Evolutionary conservation across 768 basidiomycete species (phyloP).

Genomic region (Tephrocybe rancida): DNA sequence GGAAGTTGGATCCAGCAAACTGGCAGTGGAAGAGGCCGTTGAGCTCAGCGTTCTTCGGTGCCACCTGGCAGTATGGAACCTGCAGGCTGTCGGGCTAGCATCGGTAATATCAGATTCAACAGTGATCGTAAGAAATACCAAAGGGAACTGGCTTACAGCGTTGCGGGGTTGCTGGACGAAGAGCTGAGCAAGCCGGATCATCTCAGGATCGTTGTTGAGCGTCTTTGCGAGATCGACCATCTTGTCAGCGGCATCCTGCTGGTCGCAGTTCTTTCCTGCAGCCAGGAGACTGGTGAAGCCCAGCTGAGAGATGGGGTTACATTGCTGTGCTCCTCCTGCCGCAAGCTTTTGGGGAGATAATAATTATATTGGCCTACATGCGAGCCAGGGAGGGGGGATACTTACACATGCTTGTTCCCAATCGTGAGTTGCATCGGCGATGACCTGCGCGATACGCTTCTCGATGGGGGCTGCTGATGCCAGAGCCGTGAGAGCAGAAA

Average conservation of each 20-base stretch:
- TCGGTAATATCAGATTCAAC: too few species aligned
- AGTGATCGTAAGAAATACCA: not conserved
- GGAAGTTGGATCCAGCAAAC: slow-evolving; percentile 42
- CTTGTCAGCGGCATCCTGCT: slow-evolving; percentile 49
- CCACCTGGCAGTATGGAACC: slow-evolving; percentile 51
- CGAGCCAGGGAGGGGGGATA: slow-evolving; percentile 3
- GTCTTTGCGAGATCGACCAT: slow-evolving; percentile 52
- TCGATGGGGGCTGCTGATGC: slow-evolving; percentile 35
- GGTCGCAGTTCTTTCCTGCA: slow-evolving; percentile 41
- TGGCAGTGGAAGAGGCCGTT: slow-evolving; percentile 58
- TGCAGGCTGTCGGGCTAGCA: slow-evolving; percentile 48
- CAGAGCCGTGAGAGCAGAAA: slow-evolving; percentile 24
- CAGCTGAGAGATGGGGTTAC: slow-evolving; percentile 46
- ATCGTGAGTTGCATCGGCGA: slow-evolving; percentile 44
- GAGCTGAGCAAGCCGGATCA: slow-evolving; percentile 47
- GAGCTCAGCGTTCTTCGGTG: slow-evolving; percentile 50
- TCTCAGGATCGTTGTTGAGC: slow-evolving; percentile 41
- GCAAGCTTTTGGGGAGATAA: slow-evolving; percentile 25
- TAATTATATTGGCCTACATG: not conserved
- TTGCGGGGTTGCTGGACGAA: slow-evolving; percentile 56
- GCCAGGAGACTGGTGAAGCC: slow-evolving; percentile 52
- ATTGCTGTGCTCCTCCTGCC: slow-evolving; percentile 48
- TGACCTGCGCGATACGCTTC: slow-evolving; percentile 54
- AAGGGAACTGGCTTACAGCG: slow-evolving; percentile 36
- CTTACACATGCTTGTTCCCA: slow-evolving; percentile 59